Conservation (phyloP, 305 asterid species). For the Withania somnifera region DNA sequence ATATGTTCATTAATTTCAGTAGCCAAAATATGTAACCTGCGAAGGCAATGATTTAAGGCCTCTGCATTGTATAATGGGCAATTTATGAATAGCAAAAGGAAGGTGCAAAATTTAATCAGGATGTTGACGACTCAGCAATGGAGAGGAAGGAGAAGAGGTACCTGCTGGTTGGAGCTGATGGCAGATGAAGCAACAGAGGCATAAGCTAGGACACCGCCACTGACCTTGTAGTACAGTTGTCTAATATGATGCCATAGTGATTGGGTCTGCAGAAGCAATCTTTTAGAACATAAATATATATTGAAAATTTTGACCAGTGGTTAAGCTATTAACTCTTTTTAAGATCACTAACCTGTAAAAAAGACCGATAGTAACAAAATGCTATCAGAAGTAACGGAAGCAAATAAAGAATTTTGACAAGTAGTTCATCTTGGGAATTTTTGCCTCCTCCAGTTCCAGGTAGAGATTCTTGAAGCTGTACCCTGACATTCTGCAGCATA, state of each 20-base stretch:
- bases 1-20: neutral
- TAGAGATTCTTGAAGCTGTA: conserved; percentile 68
- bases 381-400: conserved; percentile 52
- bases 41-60: neutral
- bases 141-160: conserved; percentile 12
- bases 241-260: conserved; percentile 59
- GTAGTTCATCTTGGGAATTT: conserved; percentile 53
- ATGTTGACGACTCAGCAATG: conserved; percentile 1
- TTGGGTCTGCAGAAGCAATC: conserved; percentile 44
- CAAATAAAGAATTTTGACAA: conserved; percentile 55
- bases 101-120: neutral
- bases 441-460: conserved; percentile 90
- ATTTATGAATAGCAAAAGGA: neutral
- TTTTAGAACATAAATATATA: neutral
- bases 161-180: conserved; percentile 63
- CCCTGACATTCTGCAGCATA: conserved; percentile 55
- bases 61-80: neutral
- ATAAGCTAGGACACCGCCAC: conserved; percentile 63
- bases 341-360: conserved; percentile 44
- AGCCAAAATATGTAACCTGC: neutral
- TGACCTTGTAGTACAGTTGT: conserved; percentile 64
- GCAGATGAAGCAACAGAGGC: conserved; percentile 57
- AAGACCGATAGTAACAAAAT: conserved; percentile 63
- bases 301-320: neutral
- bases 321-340: neutral